Evolutionary conservation across 2,329 filamentous ascomycete species (phyloP), one percentile per base, ranked within the genome.

Genomic region (Zalaria sp.): DNA sequence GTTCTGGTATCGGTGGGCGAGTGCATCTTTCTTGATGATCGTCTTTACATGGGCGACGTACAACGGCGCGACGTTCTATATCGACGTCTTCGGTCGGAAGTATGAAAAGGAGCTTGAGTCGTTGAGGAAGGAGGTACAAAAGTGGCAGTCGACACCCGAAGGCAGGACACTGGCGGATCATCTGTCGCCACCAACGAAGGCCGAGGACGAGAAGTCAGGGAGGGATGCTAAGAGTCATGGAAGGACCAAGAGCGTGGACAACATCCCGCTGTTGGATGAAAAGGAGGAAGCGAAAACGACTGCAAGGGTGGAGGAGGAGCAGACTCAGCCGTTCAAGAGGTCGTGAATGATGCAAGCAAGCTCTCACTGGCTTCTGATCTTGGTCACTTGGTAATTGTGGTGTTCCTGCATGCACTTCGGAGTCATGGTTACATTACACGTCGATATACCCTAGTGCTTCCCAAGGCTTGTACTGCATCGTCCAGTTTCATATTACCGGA

Each of bases 61-160:
- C 67, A 98, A 98, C 53, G 91, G 91, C 28, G 86, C 91, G 11
- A 96, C 88, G 0, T 98, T 83, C 62, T 98, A 98, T 63, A 96
- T 98, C 55, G 91, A 98, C 53, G 85, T 96, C 2, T 98, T 96
- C 58, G 91, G 93, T 41, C 93, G 84, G 54, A 78, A 88, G 2
- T 96, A 98, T 69, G 86, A 98, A 67, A 94, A 89, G 57, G 91
- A 98, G 61, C 71, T 98, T 8, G 88, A 98, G 58, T 74, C 81
- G 40, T 74, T 98, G 65, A 88, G 83, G 63, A 77, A 77, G 42
- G 91, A 98, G 56, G 87, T 98, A 5, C 75, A 80, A 37, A 89
- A 86, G 58, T 93, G 86, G 85, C 87, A 94, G 60, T 71, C 67
- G n/a, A 47, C 41, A 4, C 46, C 46, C 3, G 46, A 47, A 25